Conservation (phyloP, 208 protist species). For the Trypanosoma mega region DNA sequence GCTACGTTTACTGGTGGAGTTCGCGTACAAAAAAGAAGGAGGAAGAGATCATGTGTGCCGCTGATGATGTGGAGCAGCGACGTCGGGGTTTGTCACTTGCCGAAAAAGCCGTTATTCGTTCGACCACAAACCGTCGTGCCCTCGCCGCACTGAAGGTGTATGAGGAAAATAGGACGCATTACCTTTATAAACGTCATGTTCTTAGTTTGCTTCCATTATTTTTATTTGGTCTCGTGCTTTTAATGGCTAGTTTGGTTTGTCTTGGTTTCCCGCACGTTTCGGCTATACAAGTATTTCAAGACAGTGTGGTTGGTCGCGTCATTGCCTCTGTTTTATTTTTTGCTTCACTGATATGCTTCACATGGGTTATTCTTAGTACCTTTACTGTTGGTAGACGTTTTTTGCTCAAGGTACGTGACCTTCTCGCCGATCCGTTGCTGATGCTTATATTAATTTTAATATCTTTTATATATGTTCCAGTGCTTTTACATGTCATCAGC, state of each 20-base stretch:
- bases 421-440: conserved; percentile 23
- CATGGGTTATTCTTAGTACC: conserved; percentile 44
- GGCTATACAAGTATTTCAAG: conserved; percentile 32
- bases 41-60: conserved; percentile 16
- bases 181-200: conserved; percentile 25
- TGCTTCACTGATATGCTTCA: conserved; percentile 7
- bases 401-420: conserved; percentile 20
- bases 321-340: conserved; percentile 30
- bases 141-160: conserved; percentile 40
- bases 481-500: conserved; percentile 55
- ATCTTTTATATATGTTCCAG: conserved; percentile 59
- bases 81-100: conserved; percentile 22
- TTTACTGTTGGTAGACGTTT: conserved; percentile 38
- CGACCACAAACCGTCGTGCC: conserved; percentile 35
- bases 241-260: conserved; percentile 39
- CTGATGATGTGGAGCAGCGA: conserved; percentile 22
- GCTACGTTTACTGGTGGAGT: conserved; percentile 15
- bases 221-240: conserved; percentile 30
- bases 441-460: conserved; percentile 35
- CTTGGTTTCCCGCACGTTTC: conserved; percentile 28
- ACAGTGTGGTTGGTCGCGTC: conserved; percentile 29
- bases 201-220: conserved; percentile 24
- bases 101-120: conserved; percentile 45
- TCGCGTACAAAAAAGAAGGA: conserved; percentile 23
- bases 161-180: conserved; percentile 17